phyloP scores from a whole-genome alignment of 768 basidiomycete species.

The Mycena venus region DNA sequence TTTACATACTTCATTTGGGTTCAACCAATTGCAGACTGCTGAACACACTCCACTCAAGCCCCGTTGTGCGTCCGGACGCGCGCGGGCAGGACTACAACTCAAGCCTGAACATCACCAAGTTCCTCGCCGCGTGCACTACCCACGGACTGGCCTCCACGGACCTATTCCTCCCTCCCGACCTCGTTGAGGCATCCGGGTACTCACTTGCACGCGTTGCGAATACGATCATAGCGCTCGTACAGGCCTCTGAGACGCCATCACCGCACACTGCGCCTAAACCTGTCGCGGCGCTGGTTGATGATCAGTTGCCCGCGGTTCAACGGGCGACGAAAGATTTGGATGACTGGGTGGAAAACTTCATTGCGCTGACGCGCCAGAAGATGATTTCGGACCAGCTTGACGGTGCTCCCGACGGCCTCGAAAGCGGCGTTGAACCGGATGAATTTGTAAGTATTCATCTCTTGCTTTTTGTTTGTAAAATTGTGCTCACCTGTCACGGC shows the following conservation, averaged over 20 bases:
- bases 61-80: slow-evolving; percentile 59
- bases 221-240: slow-evolving; percentile 64
- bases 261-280: not conserved
- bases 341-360: slow-evolving; percentile 20
- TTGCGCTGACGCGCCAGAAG: slow-evolving; percentile 16
- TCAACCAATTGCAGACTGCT: slow-evolving; percentile 56
- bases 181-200: slow-evolving; percentile 61
- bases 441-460: slow-evolving; percentile 23
- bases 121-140: slow-evolving; percentile 61
- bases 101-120: slow-evolving; percentile 62
- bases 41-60: slow-evolving; percentile 65
- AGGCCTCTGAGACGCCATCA: slow-evolving; percentile 25
- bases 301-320: not conserved
- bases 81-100: slow-evolving; percentile 63
- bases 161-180: slow-evolving; percentile 62
- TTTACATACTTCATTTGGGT: not conserved
- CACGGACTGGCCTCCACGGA: slow-evolving; percentile 58
- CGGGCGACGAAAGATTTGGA: slow-evolving; percentile 12
- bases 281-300: not conserved
- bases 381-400: slow-evolving; percentile 13
- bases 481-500: not conserved
- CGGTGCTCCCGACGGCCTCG: not conserved
- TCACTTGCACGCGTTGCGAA: slow-evolving; percentile 64
- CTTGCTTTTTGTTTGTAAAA: not conserved
- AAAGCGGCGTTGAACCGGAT: not conserved